Evolutionary conservation across 768 basidiomycete species (phyloP).

Genomic region (Rhodosporidiobolus odoratus): DNA sequence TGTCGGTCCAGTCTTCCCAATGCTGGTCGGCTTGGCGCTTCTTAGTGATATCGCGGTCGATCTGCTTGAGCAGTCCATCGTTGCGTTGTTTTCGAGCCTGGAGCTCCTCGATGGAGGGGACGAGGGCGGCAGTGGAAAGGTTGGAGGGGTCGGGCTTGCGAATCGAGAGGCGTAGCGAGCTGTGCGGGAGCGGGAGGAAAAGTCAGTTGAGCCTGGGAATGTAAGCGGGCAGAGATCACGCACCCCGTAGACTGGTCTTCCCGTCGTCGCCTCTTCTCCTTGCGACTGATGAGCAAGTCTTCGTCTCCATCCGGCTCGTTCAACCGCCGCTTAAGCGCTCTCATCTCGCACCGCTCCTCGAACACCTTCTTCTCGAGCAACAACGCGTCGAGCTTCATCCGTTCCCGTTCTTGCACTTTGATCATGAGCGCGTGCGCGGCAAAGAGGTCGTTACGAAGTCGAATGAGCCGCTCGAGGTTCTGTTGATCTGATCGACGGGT

Average conservation of each 20-base stretch:
- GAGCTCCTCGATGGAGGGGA: conserved; percentile 53
- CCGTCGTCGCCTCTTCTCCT: conserved; percentile 38
- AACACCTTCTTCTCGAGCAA: conserved; percentile 63
- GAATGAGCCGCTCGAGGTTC: conserved; percentile 79
- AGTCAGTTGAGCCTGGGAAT: background rate
- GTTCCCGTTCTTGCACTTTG: conserved; percentile 66
- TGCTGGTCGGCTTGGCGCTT: conserved; percentile 70
- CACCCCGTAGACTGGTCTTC: conserved; percentile 30
- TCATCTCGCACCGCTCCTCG: conserved; percentile 68
- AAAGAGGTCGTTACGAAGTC: conserved; percentile 69
- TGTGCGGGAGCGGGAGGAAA: conserved; percentile 47
- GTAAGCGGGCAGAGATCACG: background rate
- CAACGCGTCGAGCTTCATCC: conserved; percentile 62
- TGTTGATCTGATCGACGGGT: conserved; percentile 85
- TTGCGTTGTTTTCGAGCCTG: conserved; percentile 54
- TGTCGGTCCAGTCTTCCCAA: conserved; percentile 86
- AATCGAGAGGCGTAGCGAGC: conserved; percentile 66
- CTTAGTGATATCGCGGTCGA: conserved; percentile 59
- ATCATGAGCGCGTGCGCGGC: conserved; percentile 68
- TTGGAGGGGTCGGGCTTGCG: conserved; percentile 44
- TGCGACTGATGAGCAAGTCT: conserved; percentile 43
- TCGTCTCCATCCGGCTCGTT: conserved; percentile 49
- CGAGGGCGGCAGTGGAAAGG: conserved; percentile 24
- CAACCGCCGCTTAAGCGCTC: conserved; percentile 71
- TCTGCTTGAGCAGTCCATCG: conserved; percentile 57